Conservation (phyloP, 495 filamentous ascomycete genomes). For the Trichocladium antarcticum region DNA sequence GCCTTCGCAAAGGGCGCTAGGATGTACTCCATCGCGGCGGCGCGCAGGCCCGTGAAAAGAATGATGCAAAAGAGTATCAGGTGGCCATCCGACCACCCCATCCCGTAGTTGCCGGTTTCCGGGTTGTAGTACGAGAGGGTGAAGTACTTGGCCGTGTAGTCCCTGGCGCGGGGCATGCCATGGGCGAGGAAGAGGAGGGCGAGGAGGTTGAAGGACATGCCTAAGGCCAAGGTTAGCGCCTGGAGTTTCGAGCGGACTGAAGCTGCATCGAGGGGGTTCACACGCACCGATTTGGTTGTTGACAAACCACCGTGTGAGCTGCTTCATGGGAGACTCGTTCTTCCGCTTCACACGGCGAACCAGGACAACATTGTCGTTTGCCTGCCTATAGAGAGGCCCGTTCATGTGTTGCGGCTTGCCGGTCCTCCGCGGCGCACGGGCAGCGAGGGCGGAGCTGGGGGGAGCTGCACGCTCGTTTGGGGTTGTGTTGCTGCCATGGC, state of each 20-base stretch:
- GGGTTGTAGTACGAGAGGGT: slow-evolving; percentile 71
- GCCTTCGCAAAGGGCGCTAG: slow-evolving; percentile 61
- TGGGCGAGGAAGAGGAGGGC: slow-evolving; percentile 67
- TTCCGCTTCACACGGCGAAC: slow-evolving; percentile 38
- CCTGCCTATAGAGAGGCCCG: slow-evolving; percentile 39
- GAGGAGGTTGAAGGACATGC: slow-evolving; percentile 42
- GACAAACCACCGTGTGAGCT: slow-evolving; percentile 39
- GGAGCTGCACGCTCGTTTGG: background rate
- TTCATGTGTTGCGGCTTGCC: slow-evolving; percentile 32
- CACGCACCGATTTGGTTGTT: slow-evolving; percentile 44
- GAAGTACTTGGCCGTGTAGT: slow-evolving; percentile 76
- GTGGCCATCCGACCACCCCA: slow-evolving; percentile 68
- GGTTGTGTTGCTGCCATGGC: slow-evolving; percentile 3
- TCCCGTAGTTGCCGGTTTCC: slow-evolving; percentile 51
- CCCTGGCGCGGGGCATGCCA: slow-evolving; percentile 64
- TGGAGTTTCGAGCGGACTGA: background rate
- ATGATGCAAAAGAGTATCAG: slow-evolving; percentile 72
- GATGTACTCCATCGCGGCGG: slow-evolving; percentile 76
- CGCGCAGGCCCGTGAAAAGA: slow-evolving; percentile 75
- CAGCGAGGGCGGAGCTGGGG: too few relatives aligned
- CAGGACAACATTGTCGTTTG: slow-evolving; percentile 35
- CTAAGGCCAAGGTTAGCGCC: slow-evolving; percentile 12
- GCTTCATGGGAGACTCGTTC: slow-evolving; percentile 34
- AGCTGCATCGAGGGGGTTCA: background rate
- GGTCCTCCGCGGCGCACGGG: slow-evolving; percentile 10